Evolutionary conservation across 805 yeast genomes (phyloP), one percentile per base, ranked within the genome.

Genomic region (Metschnikowia similis): DNA sequence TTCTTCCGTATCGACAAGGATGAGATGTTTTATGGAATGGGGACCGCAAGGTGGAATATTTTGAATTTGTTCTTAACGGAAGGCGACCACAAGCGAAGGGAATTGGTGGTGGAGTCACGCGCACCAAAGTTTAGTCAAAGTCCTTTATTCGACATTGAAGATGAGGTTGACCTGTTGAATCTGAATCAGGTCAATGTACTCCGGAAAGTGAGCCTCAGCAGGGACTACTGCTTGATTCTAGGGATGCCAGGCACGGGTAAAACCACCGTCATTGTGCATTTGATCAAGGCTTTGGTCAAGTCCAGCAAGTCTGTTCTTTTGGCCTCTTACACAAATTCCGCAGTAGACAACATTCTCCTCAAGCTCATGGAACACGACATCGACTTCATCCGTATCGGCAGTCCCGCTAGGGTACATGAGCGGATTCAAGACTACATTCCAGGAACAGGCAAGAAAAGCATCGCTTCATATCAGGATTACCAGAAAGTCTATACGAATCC

Each of bases 161-260:
- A 16, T 9, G 40, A 41, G 9, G 51, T 49, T 3, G 50, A 60
- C 11, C 47, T 60, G 0, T 81, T 88, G 57, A 94, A 94, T 59
- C 60, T 64, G 0, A 96, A 89, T 59, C 99, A 94, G 62, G 52
- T 71, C 4, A 57, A 49, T 2, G 98, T 97, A 0, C 74, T 94
- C 35, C 77, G 81, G 13, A 79, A 75, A 51, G 88, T 84, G 0
- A 62, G 89, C 43, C 65, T 75, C 13, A 77, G 94, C 0, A 64
- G 82, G 47, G 96, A 91, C 62, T 94, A 88, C 62, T 75, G 91
- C 4, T 72, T 94, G 58, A 79, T 94, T 16, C 69, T 92, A 52
- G 99, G 99, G 0, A 94, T 94, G 99, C 99, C 99, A 0, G 99
- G 99, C 3, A 94, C 98, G 0, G 99, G 97, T 8, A 89, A 89